These are phyloP conservation scores for Dioscorea zingiberensis DNA, from an alignment of 106 monocot genomes.

Conservation along the genomic window DNA sequence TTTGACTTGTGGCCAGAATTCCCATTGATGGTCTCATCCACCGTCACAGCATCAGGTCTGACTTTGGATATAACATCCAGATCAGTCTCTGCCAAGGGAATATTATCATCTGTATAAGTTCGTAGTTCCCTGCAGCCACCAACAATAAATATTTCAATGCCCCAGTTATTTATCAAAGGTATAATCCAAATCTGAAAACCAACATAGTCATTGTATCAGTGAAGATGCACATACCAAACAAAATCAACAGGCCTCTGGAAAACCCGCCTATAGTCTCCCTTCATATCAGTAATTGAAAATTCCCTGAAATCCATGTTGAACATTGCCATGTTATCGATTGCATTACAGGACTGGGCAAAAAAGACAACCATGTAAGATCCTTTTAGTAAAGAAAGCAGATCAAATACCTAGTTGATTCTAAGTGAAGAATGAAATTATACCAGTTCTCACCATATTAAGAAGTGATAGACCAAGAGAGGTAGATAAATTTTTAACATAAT, in stretches of 20 bases:
- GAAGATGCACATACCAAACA: slow-evolving; percentile 39
- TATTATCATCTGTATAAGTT: slow-evolving; percentile 43
- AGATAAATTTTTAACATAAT: no score
- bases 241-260: slow-evolving; percentile 77
- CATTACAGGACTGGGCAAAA: no score
- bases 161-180: no score
- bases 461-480: no score
- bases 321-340: no score
- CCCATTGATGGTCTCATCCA: slow-evolving; percentile 2
- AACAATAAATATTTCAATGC: slow-evolving; percentile 3
- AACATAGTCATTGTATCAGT: no score
- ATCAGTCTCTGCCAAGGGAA: slow-evolving; percentile 67
- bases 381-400: no score
- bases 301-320: slow-evolving; percentile 33
- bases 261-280: slow-evolving; percentile 70
- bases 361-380: no score
- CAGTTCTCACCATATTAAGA: no score
- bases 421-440: no score
- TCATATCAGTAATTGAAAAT: slow-evolving; percentile 85
- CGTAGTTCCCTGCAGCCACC: slow-evolving; percentile 56
- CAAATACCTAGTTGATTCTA: no score
- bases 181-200: no score
- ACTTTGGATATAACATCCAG: slow-evolving; percentile 47
- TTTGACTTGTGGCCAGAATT: neutral
- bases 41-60: neutral